Percentiles rank a stretch among this genome's conserved stretches.
Evolutionary conservation across 2,329 filamentous ascomycete genomes (phyloP).

Genomic region (Metarhizium sp.): DNA sequence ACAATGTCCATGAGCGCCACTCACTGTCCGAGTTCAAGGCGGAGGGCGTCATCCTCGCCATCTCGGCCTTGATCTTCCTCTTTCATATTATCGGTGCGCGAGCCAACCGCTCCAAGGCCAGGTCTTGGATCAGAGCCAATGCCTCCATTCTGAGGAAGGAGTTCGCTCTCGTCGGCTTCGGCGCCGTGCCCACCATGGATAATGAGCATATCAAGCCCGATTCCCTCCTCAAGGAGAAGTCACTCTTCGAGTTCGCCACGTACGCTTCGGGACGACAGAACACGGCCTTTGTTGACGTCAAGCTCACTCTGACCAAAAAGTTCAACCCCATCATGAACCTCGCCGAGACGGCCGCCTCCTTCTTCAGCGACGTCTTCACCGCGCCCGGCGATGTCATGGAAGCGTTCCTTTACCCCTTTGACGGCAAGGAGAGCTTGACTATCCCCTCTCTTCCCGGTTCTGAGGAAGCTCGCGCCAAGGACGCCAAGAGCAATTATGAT

Average conservation of each 20-base stretch:
- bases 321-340: slow-evolving; percentile 64
- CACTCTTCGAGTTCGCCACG: slow-evolving; percentile 72
- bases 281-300: slow-evolving; percentile 80
- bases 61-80: slow-evolving; percentile 64
- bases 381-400: slow-evolving; percentile 65
- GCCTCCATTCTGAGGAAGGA: slow-evolving; percentile 64
- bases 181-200: slow-evolving; percentile 42
- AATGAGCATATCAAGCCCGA: slow-evolving; percentile 26
- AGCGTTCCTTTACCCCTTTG: slow-evolving; percentile 76
- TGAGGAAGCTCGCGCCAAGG: slow-evolving; percentile 42
- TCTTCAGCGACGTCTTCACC: slow-evolving; percentile 72
- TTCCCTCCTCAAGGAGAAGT: slow-evolving; percentile 69
- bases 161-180: slow-evolving; percentile 81
- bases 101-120: slow-evolving; percentile 71
- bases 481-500: slow-evolving; percentile 65
- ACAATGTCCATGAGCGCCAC: slow-evolving; percentile 89
- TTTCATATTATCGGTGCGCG: slow-evolving; percentile 75
- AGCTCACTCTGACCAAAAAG: slow-evolving; percentile 71
- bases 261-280: slow-evolving; percentile 93
- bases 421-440: slow-evolving; percentile 77
- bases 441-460: slow-evolving; percentile 57
- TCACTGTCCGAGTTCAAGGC: slow-evolving; percentile 74
- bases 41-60: slow-evolving; percentile 71
- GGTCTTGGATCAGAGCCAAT: slow-evolving; percentile 70
- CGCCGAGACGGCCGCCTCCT: slow-evolving; percentile 58